Conservation (phyloP, 2,329 filamentous ascomycete species). For the Xylariaceae sp. region DNA sequence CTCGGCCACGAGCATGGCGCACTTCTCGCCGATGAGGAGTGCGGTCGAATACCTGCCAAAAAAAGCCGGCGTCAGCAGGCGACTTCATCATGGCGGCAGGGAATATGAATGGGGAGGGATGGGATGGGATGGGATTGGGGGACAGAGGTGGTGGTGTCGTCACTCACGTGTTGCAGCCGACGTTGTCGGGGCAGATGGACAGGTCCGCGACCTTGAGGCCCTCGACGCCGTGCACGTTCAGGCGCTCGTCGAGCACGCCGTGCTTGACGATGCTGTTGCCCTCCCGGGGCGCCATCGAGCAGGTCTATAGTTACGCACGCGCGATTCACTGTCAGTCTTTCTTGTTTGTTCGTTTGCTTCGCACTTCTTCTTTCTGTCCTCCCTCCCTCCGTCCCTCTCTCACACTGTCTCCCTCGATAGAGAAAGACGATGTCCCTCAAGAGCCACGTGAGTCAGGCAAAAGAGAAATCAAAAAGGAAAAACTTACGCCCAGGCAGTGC, state of each 20-base stretch:
- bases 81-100: background rate
- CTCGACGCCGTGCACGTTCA: conserved; percentile 72
- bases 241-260: conserved; percentile 67
- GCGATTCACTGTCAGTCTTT: background rate
- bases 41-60: conserved; percentile 55
- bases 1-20: conserved; percentile 60
- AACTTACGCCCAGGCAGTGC: conserved; percentile 50
- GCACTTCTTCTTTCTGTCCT: too few species aligned
- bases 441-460: background rate
- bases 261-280: conserved; percentile 77
- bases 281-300: conserved; percentile 68
- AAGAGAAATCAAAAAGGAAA: background rate
- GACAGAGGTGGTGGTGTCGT: background rate
- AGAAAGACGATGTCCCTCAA: too few species aligned
- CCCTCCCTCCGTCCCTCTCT: too few species aligned
- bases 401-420: too few species aligned
- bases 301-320: conserved; percentile 38
- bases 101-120: too few species aligned
- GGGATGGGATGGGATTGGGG: background rate
- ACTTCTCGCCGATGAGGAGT: conserved; percentile 69
- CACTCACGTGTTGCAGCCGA: conserved; percentile 58
- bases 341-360: too few species aligned
- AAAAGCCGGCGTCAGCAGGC: too few species aligned
- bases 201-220: conserved; percentile 71
- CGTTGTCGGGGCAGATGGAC: conserved; percentile 71